Conservation (phyloP, 805 yeast species). For the Sporopachydermia lactativora region DNA sequence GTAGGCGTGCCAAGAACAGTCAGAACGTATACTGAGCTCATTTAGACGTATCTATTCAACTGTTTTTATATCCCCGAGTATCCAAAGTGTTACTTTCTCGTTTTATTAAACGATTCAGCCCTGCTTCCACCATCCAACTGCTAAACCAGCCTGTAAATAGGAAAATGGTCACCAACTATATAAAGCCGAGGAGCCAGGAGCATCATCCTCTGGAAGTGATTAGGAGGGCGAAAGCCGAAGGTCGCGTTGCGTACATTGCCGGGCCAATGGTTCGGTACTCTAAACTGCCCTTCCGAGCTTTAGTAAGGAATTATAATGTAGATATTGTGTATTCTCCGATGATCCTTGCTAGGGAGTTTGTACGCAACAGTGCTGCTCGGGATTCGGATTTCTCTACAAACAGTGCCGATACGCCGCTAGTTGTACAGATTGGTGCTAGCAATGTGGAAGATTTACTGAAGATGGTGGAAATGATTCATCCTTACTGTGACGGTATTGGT, state of each 20-base stretch:
- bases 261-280: slow-evolving; percentile 99
- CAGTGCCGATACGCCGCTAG: slow-evolving; percentile 48
- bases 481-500: slow-evolving; percentile 87
- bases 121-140: no score
- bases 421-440: slow-evolving; percentile 85
- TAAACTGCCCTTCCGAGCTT: slow-evolving; percentile 79
- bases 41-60: no score
- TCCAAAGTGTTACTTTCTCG: no score
- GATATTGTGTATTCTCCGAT: slow-evolving; percentile 91
- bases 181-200: slow-evolving; percentile 24
- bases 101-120: no score
- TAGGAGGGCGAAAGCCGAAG: slow-evolving; percentile 27
- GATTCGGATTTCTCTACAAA: slow-evolving; percentile 77
- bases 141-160: no score
- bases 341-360: slow-evolving; percentile 94
- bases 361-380: slow-evolving; percentile 69
- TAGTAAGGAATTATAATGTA: slow-evolving; percentile 55
- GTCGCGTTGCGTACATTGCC: slow-evolving; percentile 47
- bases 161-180: background rate
- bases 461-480: slow-evolving; percentile 80
- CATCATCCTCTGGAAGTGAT: slow-evolving; percentile 42
- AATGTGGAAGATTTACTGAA: slow-evolving; percentile 69
- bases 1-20: no score
- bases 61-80: no score
- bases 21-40: no score